Base-by-base conservation (phyloP, 495 filamentous ascomycete genomes). In the Letharia columbiana region DNA sequence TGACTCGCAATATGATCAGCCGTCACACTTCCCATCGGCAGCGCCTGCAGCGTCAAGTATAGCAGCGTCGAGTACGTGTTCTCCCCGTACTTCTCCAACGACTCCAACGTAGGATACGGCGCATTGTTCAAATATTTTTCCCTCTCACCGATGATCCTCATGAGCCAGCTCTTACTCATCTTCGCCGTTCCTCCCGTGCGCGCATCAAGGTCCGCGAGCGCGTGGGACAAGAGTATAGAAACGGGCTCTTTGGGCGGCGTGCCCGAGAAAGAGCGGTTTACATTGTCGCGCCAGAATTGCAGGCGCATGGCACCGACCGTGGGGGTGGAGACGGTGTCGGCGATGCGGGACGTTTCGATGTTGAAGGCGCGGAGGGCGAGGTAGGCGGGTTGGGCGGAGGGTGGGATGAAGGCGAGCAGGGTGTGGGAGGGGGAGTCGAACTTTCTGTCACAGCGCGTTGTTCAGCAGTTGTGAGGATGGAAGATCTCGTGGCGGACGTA, bases 21-120 rank as follows among this genome's bases (percentile, higher is more conserved):
- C n/a, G 90, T 87, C 47, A 96, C 79, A 20, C 88, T 92, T 11
- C 85, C 81, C 72, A 95, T 78, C 3, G 90, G 87, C 63, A 96
- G 76, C 1, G 87, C 79, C 4, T 89, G 88, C 28, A 98, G 78
- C 2, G 91, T 92, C 63, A 96, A 81, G 73, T 98, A 98, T 73
- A 96, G 83, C n/a, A 98, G 80, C 0, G 89, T 95, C 4, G 89
- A 89, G 77, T 98, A 98, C 4, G 94, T 97, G 64, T 89, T 90
- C 73, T 98, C 94, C 4, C 90, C 91, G 68, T 98, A 97, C 42
- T 84, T 84, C 70, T 98, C 94, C 42, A 98, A 77, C 0, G 86
- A 84, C 12, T 83, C 81, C 28, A 97, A 74, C 58, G 78, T 87
- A 0, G 87, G 77, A 71, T 91, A 96, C 0, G 94, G 91, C 44